A percentile compares a stretch with the other conserved stretches of the same genome.
phyloP scores from a whole-genome alignment of 2,329 filamentous ascomycete species.

The Talaromyces funiculosus region DNA sequence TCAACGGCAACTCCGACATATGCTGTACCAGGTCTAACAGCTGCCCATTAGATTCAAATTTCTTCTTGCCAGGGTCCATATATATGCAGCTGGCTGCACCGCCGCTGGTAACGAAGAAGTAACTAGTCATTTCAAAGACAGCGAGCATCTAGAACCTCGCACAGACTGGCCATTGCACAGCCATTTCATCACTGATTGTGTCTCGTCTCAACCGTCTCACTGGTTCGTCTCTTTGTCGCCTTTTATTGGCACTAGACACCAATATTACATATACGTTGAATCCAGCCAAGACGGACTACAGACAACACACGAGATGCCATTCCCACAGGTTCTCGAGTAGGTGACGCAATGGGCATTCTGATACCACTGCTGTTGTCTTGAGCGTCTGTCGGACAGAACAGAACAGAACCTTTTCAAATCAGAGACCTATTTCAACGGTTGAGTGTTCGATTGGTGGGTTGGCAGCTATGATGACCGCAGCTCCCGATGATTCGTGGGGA shows the following conservation, averaged over 20 bases:
- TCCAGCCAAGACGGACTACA: not conserved
- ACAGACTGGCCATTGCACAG: not conserved
- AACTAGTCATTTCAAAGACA: not conserved
- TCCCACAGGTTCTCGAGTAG: not conserved
- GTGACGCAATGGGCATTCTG: conserved; percentile 11
- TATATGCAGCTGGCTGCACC: conserved; percentile 8
- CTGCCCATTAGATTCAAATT: not conserved
- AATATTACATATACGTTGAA: not conserved
- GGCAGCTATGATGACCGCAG: conserved; percentile 6
- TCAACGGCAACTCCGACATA: not conserved
- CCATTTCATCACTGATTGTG: not conserved
- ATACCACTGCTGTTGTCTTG: not conserved
- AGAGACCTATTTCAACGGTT: conserved; percentile 4
- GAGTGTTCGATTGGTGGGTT: not conserved
- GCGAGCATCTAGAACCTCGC: not conserved
- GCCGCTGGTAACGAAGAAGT: not conserved
- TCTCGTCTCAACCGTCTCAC: not conserved
- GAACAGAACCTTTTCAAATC: not conserved
- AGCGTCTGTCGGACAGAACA: not conserved
- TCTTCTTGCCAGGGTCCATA: not conserved
- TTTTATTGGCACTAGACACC: not conserved
- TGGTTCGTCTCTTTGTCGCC: not conserved
- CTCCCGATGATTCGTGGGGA: conserved; percentile 10
- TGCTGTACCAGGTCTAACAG: conserved; percentile 2
- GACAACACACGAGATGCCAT: not conserved